Conservation (phyloP, 1,284 basidiomycete genomes). For the Phellopilus nigrolimitatus region DNA sequence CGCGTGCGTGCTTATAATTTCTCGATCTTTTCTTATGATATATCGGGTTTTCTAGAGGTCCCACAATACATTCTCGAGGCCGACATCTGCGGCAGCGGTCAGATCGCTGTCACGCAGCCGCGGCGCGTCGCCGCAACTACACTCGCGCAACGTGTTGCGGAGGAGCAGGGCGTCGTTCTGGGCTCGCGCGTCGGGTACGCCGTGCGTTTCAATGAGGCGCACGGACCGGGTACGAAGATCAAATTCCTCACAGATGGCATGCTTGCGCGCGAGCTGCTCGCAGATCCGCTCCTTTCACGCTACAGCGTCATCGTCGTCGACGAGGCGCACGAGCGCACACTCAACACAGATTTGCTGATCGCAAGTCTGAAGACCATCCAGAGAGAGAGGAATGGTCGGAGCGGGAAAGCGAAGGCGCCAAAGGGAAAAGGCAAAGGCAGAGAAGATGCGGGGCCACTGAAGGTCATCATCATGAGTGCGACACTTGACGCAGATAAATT, state of each 20-base stretch:
- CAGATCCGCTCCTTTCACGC: constrained; percentile 69
- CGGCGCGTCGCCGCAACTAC: constrained; percentile 92
- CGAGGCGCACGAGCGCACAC: constrained; percentile 94
- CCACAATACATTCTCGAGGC: constrained; percentile 86
- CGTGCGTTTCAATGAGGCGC: constrained; percentile 91
- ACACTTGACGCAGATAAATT: constrained; percentile 95
- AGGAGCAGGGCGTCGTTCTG: constrained; percentile 70
- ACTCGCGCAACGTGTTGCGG: constrained; percentile 84
- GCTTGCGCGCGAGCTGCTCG: constrained; percentile 86
- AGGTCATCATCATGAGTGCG: constrained; percentile 95
- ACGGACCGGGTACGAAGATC: constrained; percentile 68
- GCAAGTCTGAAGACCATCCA: constrained; percentile 89
- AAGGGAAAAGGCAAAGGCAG: constrained; percentile 32
- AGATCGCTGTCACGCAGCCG: constrained; percentile 89
- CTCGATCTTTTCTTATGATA: constrained; percentile 19
- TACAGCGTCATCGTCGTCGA: constrained; percentile 94
- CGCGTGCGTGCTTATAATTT: constrained; percentile 54
- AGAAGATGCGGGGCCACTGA: constrained; percentile 55
- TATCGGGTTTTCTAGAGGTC: constrained; percentile 56
- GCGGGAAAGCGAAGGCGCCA: constrained; percentile 31
- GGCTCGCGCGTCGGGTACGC: constrained; percentile 87
- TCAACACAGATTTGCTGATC: constrained; percentile 93
- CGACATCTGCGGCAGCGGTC: constrained; percentile 55
- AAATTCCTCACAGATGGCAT: constrained; percentile 98
- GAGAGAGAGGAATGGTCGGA: constrained; percentile 59